Evolutionary conservation across 2,329 filamentous ascomycete genomes (phyloP).

Genomic region (Ophiostoma australiae): DNA sequence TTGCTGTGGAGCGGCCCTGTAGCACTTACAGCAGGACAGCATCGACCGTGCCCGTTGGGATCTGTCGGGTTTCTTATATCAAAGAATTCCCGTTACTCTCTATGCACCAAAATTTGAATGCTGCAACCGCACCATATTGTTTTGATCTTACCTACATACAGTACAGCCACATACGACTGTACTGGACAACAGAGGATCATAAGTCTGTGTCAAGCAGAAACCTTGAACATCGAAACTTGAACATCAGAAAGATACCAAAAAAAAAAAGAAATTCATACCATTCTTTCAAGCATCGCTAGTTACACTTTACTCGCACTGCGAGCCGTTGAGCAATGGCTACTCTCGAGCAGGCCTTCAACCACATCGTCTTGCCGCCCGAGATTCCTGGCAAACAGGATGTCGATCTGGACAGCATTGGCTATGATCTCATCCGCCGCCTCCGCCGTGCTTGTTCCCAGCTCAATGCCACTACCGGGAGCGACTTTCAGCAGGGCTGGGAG

Average conservation of each 20-base stretch:
- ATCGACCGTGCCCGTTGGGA: not conserved
- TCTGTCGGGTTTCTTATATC: not conserved
- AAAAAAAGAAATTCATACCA: not conserved
- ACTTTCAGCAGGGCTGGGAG: conserved; percentile 15
- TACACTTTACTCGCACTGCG: not conserved
- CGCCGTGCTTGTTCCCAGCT: conserved; percentile 16
- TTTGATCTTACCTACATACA: not conserved
- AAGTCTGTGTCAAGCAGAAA: not conserved
- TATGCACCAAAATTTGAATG: not conserved
- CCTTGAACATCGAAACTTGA: not conserved
- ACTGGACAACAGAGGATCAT: not conserved
- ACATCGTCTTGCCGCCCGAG: conserved; percentile 24
- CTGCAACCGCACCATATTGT: not conserved
- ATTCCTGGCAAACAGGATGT: conserved; percentile 21
- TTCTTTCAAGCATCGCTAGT: not conserved
- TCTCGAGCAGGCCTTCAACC: conserved; percentile 21
- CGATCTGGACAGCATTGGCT: not conserved
- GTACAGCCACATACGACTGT: not conserved
- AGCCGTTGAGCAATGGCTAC: conserved; percentile 7
- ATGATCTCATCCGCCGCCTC: conserved; percentile 13
- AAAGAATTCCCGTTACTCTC: not conserved
- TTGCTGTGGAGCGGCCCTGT: not conserved
- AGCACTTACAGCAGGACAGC: not conserved
- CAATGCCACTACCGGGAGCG: not conserved
- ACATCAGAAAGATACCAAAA: not conserved